Conservation (phyloP, 2,329 filamentous ascomycete genomes). For the Pseudocercospora eumusae region DNA sequence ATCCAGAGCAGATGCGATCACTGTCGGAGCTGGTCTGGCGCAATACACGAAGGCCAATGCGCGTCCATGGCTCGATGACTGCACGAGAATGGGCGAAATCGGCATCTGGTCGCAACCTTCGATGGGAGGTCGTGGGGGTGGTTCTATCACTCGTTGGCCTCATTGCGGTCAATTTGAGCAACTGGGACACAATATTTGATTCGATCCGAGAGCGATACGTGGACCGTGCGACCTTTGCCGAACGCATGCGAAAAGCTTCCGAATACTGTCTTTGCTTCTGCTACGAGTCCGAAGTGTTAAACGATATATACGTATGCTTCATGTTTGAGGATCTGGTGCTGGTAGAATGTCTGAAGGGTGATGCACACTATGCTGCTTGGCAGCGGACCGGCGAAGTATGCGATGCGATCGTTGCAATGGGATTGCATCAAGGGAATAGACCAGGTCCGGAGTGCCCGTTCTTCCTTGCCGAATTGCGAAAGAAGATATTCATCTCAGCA, state of each 20-base stretch:
- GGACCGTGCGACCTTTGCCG: constrained; percentile 52
- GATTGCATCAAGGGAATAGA: constrained; percentile 40
- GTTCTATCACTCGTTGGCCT: constrained; percentile 44
- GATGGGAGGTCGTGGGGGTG: constrained; percentile 50
- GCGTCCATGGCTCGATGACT: constrained; percentile 42
- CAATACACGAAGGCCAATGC: constrained; percentile 44
- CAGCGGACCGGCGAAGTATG: constrained; percentile 40
- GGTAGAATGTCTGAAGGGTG: constrained; percentile 38
- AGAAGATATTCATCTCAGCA: constrained; percentile 39
- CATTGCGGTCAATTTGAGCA: constrained; percentile 39
- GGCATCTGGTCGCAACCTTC: constrained; percentile 43
- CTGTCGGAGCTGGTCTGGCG: constrained; percentile 48
- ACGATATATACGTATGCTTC: constrained; percentile 39
- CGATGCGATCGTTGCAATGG: constrained; percentile 40
- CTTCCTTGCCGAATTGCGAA: constrained; percentile 38
- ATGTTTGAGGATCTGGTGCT: constrained; percentile 40
- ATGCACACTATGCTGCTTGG: constrained; percentile 39
- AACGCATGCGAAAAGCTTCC: constrained; percentile 38
- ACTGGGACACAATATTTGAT: constrained; percentile 42
- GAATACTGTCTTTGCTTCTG: constrained; percentile 41
- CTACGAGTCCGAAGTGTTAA: constrained; percentile 40
- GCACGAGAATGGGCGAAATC: constrained; percentile 43
- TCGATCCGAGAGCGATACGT: constrained; percentile 53
- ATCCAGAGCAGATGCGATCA: constrained; percentile 38
- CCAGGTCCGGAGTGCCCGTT: constrained; percentile 39